Percentiles rank a stretch among this genome's conserved stretches.
Evolutionary conservation across 108 stramenopile genomes (phyloP).

Genomic region (Nitzschia putrida): DNA sequence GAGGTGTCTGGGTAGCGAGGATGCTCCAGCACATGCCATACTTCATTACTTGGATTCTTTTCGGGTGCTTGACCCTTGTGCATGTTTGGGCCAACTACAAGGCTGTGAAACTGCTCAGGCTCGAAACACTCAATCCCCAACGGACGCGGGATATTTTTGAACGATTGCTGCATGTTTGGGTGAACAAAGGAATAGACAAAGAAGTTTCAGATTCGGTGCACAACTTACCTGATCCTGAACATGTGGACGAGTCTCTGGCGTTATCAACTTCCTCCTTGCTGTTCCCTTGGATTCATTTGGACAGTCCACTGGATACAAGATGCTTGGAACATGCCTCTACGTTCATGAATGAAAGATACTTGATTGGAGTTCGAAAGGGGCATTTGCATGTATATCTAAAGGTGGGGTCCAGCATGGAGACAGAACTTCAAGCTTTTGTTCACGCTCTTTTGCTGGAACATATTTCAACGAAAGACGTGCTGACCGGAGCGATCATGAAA

Average conservation of each 20-base stretch:
- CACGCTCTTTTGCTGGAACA: slow-evolving; percentile 53
- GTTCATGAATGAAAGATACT: slow-evolving; percentile 16
- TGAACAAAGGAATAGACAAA: neutral
- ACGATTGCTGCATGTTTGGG: slow-evolving; percentile 9
- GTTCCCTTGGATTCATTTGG: slow-evolving; percentile 24
- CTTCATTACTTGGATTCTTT: slow-evolving; percentile 71
- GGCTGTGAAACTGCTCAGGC: slow-evolving; percentile 72
- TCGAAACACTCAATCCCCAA: slow-evolving; percentile 83
- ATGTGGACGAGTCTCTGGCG: slow-evolving; percentile 37
- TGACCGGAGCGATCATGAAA: slow-evolving; percentile 3
- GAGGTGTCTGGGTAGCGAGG: slow-evolving; percentile 64
- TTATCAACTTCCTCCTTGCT: slow-evolving; percentile 32
- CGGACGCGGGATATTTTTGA: slow-evolving; percentile 32
- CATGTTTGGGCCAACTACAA: slow-evolving; percentile 94
- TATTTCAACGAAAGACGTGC: slow-evolving; percentile 13
- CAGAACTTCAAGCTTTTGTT: slow-evolving; percentile 67
- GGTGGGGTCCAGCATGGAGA: slow-evolving; percentile 44
- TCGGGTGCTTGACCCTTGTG: slow-evolving; percentile 72
- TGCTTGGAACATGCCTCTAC: slow-evolving; percentile 9
- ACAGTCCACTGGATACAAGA: neutral
- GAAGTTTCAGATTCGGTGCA: slow-evolving; percentile 16
- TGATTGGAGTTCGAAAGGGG: slow-evolving; percentile 15
- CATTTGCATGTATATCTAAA: slow-evolving; percentile 45
- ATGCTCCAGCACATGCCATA: slow-evolving; percentile 37
- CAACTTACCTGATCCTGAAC: slow-evolving; percentile 16